A percentile compares a stretch with the other conserved stretches of the same genome.
These are phyloP conservation scores for Rosa persica DNA, from an alignment of 306 rosid species.

Conservation along the genomic window DNA sequence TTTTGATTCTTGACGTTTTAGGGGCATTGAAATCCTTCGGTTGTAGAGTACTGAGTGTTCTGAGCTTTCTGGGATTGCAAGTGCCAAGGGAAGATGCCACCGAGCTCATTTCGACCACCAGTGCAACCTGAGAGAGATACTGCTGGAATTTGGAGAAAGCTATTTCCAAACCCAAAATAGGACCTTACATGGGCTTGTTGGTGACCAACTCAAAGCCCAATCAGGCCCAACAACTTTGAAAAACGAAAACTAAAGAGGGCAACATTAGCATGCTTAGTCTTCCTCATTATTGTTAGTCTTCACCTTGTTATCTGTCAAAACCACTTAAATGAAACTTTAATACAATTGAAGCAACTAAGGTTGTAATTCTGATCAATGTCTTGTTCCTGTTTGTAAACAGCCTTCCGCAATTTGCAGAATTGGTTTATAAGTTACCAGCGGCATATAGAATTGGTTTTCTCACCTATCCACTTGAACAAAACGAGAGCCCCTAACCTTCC, in stretches of 20 bases:
- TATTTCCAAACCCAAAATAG: conserved; percentile 4
- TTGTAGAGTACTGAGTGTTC: conserved; percentile 6
- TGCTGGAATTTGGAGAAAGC: neutral
- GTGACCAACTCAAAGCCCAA: neutral
- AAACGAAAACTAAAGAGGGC: neutral
- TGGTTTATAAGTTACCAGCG: neutral
- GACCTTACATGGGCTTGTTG: neutral
- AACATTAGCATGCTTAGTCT: neutral
- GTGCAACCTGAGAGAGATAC: neutral
- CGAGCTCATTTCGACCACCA: conserved; percentile 45
- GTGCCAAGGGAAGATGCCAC: conserved; percentile 32
- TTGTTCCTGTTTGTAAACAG: neutral
- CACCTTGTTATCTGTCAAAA: neutral
- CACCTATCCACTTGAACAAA: conserved; percentile 32
- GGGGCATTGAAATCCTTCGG: conserved; percentile 17
- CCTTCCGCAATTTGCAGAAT: neutral
- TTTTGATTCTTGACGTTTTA: conserved; percentile 23
- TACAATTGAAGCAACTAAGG: neutral
- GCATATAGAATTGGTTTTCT: neutral
- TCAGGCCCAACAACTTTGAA: neutral
- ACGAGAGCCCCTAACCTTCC: conserved; percentile 44
- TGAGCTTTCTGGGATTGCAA: conserved; percentile 28
- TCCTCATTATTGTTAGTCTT: neutral
- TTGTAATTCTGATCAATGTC: neutral
- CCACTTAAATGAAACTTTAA: neutral